These are phyloP conservation scores for Solanum pinnatisectum DNA, from an alignment of 257 asterid genomes.

Conservation along the genomic window DNA sequence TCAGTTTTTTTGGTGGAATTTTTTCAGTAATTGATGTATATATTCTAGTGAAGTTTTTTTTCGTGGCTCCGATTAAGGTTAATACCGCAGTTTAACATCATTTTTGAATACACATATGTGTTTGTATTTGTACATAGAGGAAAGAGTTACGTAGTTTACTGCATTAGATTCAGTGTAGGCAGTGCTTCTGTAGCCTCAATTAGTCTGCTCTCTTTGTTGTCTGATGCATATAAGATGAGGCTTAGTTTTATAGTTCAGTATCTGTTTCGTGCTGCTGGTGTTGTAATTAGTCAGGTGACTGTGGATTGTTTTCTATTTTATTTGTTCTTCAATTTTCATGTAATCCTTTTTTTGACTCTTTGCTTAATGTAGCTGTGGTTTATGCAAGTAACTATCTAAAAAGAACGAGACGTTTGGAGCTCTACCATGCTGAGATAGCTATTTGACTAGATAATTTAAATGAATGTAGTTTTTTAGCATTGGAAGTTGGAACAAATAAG, in stretches of 20 bases:
- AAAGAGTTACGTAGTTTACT: not conserved
- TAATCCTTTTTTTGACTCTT: not conserved
- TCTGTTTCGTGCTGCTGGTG: not conserved
- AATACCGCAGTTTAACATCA: not conserved
- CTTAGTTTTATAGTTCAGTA: not conserved
- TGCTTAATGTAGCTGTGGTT: not conserved
- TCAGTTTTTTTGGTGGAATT: not conserved
- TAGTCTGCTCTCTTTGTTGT: not conserved
- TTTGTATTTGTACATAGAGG: not conserved
- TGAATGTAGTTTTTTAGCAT: not conserved
- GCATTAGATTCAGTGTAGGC: not conserved
- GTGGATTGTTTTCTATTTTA: not conserved
- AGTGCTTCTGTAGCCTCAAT: not conserved
- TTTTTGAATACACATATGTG: not conserved
- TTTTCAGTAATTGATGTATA: not conserved
- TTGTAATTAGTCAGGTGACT: not conserved
- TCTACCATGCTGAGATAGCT: not conserved
- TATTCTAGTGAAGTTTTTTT: too few relatives aligned
- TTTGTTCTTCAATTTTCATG: not conserved
- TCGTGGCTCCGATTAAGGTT: not conserved
- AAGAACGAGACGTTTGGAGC: not conserved
- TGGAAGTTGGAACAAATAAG: not conserved
- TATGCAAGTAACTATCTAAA: not conserved
- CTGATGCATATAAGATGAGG: not conserved
- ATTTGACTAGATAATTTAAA: not conserved